phyloP scores from a whole-genome alignment of 2,329 filamentous ascomycete species.

The Colletotrichum theobromicola region DNA sequence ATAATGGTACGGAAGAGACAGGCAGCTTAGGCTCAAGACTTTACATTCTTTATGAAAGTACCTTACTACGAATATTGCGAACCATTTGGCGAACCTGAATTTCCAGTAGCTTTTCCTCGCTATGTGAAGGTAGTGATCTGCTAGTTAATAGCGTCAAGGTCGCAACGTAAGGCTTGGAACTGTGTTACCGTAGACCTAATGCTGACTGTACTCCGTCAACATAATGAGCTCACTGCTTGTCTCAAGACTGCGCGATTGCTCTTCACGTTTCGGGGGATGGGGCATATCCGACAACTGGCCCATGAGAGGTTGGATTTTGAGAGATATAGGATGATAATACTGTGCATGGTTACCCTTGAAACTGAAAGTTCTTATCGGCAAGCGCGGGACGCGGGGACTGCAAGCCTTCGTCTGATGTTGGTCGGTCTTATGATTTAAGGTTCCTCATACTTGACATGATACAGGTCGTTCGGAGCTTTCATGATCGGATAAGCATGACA shows the following conservation, averaged over 20 bases:
- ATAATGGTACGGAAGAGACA: background rate
- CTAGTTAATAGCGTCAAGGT: background rate
- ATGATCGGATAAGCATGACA: background rate
- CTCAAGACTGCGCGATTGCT: background rate
- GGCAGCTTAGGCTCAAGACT: background rate
- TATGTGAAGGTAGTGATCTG: background rate
- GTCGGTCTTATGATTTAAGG: background rate
- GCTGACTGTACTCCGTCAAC: background rate
- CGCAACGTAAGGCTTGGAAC: background rate
- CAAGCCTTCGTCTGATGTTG: background rate
- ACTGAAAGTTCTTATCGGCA: background rate
- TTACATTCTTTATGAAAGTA: background rate
- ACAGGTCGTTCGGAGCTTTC: background rate
- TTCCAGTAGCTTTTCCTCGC: rapidly evolving
- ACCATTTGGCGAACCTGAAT: background rate
- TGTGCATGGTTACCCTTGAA: background rate
- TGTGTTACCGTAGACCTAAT: background rate
- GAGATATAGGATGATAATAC: background rate
- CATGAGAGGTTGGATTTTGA: background rate
- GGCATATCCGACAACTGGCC: background rate
- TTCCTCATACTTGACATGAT: background rate
- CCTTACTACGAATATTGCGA: background rate
- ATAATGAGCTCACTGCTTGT: background rate
- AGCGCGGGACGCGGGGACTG: background rate
- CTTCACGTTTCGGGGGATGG: background rate